These are phyloP conservation scores for Sarcodon aspratus DNA, from an alignment of 768 basidiomycete species.

Conservation along the genomic window DNA sequence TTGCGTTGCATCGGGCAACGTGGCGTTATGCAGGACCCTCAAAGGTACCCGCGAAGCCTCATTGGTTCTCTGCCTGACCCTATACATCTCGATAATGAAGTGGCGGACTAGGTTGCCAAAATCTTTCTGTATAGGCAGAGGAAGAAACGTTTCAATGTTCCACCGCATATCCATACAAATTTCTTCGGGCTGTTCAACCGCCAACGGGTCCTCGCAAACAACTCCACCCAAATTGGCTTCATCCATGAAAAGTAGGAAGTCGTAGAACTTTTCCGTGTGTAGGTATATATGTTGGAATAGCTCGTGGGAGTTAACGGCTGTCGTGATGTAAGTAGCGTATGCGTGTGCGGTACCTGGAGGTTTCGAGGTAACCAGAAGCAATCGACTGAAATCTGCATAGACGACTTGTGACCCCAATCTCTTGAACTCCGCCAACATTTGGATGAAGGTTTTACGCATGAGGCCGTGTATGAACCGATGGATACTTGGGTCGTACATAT, in stretches of 20 bases:
- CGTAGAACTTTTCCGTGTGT: conserved; percentile 80
- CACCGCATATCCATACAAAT: conserved; percentile 76
- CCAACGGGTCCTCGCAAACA: conserved; percentile 70
- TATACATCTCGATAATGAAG: conserved; percentile 81
- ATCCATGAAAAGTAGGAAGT: conserved; percentile 94
- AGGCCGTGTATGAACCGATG: conserved; percentile 90
- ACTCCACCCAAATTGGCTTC: conserved; percentile 85
- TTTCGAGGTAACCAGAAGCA: conserved; percentile 89
- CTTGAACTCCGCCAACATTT: conserved; percentile 92
- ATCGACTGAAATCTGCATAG: conserved; percentile 85
- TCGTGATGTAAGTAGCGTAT: conserved; percentile 90
- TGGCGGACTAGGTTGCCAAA: conserved; percentile 65
- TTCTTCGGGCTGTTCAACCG: conserved; percentile 55
- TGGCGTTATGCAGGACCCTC: conserved; percentile 53
- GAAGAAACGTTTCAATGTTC: conserved; percentile 89
- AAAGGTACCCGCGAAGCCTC: conserved; percentile 58
- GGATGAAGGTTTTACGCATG: conserved; percentile 97
- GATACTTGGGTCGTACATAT: conserved; percentile 86
- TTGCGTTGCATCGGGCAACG: conserved; percentile 47
- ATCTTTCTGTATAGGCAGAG: conserved; percentile 66
- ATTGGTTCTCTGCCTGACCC: conserved; percentile 52
- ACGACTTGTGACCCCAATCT: conserved; percentile 88
- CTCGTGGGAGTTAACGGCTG: conserved; percentile 89
- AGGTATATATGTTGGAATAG: conserved; percentile 91
- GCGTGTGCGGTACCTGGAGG: conserved; percentile 93